Conservation (phyloP, 139 green algal species). For the Chlorella sp. region DNA sequence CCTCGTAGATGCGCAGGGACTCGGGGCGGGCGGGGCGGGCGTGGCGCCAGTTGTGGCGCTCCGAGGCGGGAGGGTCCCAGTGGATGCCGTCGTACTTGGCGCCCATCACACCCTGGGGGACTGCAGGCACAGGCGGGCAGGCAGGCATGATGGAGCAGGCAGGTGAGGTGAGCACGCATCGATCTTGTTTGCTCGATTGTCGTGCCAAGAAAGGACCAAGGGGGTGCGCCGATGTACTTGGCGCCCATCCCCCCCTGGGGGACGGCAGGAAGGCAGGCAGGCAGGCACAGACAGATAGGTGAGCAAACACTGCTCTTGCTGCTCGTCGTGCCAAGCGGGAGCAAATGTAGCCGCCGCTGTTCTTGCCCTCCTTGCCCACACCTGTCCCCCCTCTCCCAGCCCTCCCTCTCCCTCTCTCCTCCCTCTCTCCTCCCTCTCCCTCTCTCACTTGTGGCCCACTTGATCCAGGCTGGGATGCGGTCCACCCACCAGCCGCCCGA, state of each 20-base stretch:
- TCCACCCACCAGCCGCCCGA: conserved; percentile 80
- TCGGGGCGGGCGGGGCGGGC: conserved; percentile 58
- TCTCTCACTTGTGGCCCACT: conserved; percentile 65
- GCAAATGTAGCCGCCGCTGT: too few relatives aligned
- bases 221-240: conserved; percentile 80
- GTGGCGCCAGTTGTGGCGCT: conserved; percentile 59
- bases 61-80: conserved; percentile 85
- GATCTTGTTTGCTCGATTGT: too few relatives aligned
- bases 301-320: too few relatives aligned
- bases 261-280: background rate
- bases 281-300: background rate
- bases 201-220: background rate
- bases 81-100: conserved; percentile 93
- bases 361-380: too few relatives aligned
- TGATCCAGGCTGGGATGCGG: conserved; percentile 90
- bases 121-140: background rate
- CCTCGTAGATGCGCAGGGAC: conserved; percentile 93
- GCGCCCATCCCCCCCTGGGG: conserved; percentile 80
- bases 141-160: background rate
- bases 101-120: conserved; percentile 76
- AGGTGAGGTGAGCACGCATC: background rate
- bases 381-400: too few relatives aligned
- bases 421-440: too few relatives aligned
- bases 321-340: too few relatives aligned
- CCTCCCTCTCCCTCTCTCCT: too few relatives aligned